phyloP scores from a whole-genome alignment of 1,139 yeast genomes.

The Wickerhamiella infanticola region DNA sequence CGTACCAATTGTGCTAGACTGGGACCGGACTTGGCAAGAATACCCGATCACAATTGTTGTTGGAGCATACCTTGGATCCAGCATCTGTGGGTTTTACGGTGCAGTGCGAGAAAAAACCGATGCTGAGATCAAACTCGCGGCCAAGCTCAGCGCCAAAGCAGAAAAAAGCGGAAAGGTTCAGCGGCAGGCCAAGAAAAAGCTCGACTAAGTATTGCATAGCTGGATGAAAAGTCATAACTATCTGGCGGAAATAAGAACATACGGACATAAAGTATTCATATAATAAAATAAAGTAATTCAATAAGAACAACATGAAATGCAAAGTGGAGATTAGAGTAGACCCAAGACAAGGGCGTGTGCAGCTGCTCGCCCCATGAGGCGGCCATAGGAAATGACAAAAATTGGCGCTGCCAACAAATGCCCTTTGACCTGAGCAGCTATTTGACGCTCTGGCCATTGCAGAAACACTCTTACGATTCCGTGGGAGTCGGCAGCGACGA shows the following conservation, averaged over 20 bases:
- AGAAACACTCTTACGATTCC: neutral
- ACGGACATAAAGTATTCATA: no score
- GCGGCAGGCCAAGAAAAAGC: neutral
- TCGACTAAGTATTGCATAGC: no score
- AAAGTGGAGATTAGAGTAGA: no score
- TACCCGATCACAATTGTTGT: conserved; percentile 88
- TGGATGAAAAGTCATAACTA: no score
- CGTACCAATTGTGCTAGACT: conserved; percentile 83
- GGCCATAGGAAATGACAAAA: neutral
- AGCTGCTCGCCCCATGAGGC: neutral
- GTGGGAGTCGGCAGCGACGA: neutral
- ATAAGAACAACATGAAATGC: no score
- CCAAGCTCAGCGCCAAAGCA: neutral
- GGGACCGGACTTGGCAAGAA: conserved; percentile 96
- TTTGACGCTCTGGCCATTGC: neutral
- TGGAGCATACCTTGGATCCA: conserved; percentile 67
- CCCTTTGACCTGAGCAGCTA: neutral
- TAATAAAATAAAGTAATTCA: no score
- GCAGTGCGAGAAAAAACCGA: neutral
- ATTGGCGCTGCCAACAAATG: neutral
- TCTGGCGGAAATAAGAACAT: no score
- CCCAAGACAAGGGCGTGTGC: neutral
- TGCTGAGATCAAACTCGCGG: neutral
- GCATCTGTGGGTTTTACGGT: conserved; percentile 34
- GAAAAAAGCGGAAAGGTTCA: neutral